Conservation (phyloP, 768 basidiomycete genomes). For the Lactarius akahatsu region DNA sequence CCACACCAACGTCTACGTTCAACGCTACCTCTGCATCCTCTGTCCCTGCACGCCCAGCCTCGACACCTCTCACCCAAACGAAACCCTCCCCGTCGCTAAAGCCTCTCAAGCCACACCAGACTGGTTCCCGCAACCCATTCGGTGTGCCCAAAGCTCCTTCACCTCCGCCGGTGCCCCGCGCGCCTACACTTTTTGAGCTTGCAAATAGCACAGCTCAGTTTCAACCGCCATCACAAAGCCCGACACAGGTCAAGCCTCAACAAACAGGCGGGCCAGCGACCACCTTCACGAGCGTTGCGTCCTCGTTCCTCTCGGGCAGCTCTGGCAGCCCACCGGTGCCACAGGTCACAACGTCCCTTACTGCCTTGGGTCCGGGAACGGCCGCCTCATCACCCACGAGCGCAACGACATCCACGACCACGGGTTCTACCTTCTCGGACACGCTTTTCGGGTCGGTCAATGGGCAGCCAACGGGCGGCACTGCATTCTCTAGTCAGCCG, state of each 20-base stretch:
- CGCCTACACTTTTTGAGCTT: slow-evolving; percentile 80
- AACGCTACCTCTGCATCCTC: slow-evolving; percentile 25
- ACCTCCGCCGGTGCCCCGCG: slow-evolving; percentile 65
- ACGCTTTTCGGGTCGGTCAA: slow-evolving; percentile 50
- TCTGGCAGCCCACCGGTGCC: slow-evolving; percentile 31
- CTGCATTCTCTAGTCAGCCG: slow-evolving; percentile 35
- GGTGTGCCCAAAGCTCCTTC: slow-evolving; percentile 63
- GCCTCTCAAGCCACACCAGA: slow-evolving; percentile 82
- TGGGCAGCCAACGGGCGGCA: slow-evolving; percentile 52
- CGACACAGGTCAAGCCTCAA: slow-evolving; percentile 26
- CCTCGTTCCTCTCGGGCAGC: slow-evolving; percentile 58
- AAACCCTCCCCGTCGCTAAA: slow-evolving; percentile 48
- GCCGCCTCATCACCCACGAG: slow-evolving; percentile 13
- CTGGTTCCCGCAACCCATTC: slow-evolving; percentile 95
- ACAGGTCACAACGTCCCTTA: slow-evolving; percentile 29
- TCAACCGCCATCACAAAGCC: slow-evolving; percentile 12
- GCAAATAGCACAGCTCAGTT: slow-evolving; percentile 46
- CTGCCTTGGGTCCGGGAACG: slow-evolving; percentile 13
- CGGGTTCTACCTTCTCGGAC: slow-evolving; percentile 48
- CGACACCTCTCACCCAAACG: slow-evolving; percentile 60
- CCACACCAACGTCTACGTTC: slow-evolving; percentile 28
- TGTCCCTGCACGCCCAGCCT: slow-evolving; percentile 61
- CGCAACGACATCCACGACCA: slow-evolving; percentile 37
- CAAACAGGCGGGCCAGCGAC: slow-evolving; percentile 22
- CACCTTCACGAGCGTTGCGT: slow-evolving; percentile 68